These are phyloP conservation scores for Lathyrus tuberosus DNA, from an alignment of 306 rosid species.

Conservation along the genomic window DNA sequence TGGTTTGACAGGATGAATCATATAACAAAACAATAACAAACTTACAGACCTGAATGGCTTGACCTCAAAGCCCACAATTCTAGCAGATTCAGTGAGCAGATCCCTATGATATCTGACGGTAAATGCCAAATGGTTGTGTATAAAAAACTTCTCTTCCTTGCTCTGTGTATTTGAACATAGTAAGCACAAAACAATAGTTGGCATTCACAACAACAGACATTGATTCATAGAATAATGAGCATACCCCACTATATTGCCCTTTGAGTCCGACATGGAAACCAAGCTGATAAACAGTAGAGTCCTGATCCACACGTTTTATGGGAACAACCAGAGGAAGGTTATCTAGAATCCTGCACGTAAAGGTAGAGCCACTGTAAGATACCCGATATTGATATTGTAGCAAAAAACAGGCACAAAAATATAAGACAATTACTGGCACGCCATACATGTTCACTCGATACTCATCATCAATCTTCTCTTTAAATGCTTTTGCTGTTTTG, in stretches of 20 bases:
- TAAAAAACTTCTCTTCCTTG: slow-evolving; percentile 79
- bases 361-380: slow-evolving; percentile 25
- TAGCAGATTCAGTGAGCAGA: slow-evolving; percentile 72
- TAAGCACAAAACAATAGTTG: slow-evolving; percentile 39
- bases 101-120: slow-evolving; percentile 88
- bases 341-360: slow-evolving; percentile 81
- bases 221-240: slow-evolving; percentile 33
- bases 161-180: slow-evolving; percentile 58
- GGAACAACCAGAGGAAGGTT: slow-evolving; percentile 94
- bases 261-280: slow-evolving; percentile 90
- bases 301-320: slow-evolving; percentile 72
- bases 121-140: slow-evolving; percentile 92
- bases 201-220: slow-evolving; percentile 33
- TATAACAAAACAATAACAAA: slow-evolving; percentile 13
- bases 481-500: slow-evolving; percentile 78
- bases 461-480: slow-evolving; percentile 91
- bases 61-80: slow-evolving; percentile 99
- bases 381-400: not conserved
- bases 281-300: slow-evolving; percentile 84
- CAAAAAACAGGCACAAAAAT: not conserved
- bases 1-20: not conserved
- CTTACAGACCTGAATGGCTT: slow-evolving; percentile 73
- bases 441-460: slow-evolving; percentile 96
- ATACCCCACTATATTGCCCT: slow-evolving; percentile 81
- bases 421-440: slow-evolving; percentile 14